Evolutionary conservation across 495 filamentous ascomycete genomes (phyloP), one percentile per base, ranked within the genome.

Genomic region (Neurospora discreta): DNA sequence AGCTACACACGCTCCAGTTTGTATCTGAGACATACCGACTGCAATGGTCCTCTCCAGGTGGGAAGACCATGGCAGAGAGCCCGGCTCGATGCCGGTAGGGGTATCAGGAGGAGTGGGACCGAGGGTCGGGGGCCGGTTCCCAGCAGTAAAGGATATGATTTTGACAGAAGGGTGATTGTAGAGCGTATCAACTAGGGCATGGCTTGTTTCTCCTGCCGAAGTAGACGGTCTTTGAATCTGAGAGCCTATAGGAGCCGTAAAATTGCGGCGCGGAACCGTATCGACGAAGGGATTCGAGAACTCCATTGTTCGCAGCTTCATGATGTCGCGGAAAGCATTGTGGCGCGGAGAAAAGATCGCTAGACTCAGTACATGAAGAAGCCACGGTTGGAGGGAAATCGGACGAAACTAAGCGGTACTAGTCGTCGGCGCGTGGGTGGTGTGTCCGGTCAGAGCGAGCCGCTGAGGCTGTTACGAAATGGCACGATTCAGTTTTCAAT

Each of bases 1-100:
- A 9, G 3, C 15, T 15, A 9, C 8, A 60, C 13, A 18, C 33
- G 26, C 3, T 65, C 26, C 20, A 2, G 15, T 23, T 44, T 71
- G 3, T 39, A n/a, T n/a, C n/a, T n/a, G n/a, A 41, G 39, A 83
- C 84, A 40, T 82, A 91, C 90, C 91, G 73, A 90, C 87, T 72
- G 93, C 93, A 69, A 95, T 87, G 1, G 92, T 96, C 76, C 91
- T 87, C 78, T 97, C 94, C 3, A 92, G 87, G 23, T 87, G 84
- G 6, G 91, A 92, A 60, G 86, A 85, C 90, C 92, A 95, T 20
- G 92, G 86, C 42, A 95, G 81, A 3, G 90, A 90, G 72, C 87
- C 88, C 5, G 84, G 80, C 60, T 82, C 80, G 2, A 83, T 75
- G 33, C 77, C 78, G 23, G 77, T 77, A 68, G 74, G 75, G 13